A percentile compares a stretch with the other conserved stretches of the same genome.
These are phyloP conservation scores for Irpex sp. DNA, from an alignment of 1,284 basidiomycete species.

Conservation along the genomic window DNA sequence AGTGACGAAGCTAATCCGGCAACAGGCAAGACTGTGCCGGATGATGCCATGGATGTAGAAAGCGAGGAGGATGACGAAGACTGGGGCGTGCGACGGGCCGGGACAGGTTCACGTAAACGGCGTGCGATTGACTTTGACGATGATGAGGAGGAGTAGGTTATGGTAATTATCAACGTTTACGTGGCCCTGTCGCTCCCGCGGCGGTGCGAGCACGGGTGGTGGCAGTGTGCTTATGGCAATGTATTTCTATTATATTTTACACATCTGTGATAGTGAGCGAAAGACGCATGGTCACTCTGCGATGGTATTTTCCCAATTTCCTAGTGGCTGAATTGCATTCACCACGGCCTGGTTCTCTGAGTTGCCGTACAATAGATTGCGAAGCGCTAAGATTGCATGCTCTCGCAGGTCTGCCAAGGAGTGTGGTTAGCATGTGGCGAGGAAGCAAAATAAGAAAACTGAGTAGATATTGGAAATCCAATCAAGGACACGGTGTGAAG, in stretches of 20 bases:
- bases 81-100: slow-evolving; percentile 52
- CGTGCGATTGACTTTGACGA: slow-evolving; percentile 57
- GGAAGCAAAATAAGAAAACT: no score
- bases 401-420: slow-evolving; percentile 72
- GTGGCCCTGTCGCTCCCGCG: neutral
- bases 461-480: neutral
- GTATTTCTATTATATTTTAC: neutral
- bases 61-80: slow-evolving; percentile 73
- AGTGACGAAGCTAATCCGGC: slow-evolving; percentile 21
- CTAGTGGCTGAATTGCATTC: slow-evolving; percentile 61
- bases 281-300: slow-evolving; percentile 35
- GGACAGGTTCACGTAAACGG: slow-evolving; percentile 53
- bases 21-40: slow-evolving; percentile 17
- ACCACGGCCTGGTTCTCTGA: slow-evolving; percentile 78
- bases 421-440: neutral
- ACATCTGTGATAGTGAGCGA: neutral
- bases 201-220: neutral
- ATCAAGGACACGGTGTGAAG: neutral
- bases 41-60: slow-evolving; percentile 64
- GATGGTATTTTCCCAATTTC: slow-evolving; percentile 41
- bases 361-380: slow-evolving; percentile 75
- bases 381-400: slow-evolving; percentile 82
- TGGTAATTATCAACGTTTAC: neutral
- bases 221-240: neutral
- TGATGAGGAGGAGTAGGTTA: slow-evolving; percentile 48